Evolutionary conservation across 2,329 filamentous ascomycete species (phyloP).

Genomic region (Corinectria fuckeliana): DNA sequence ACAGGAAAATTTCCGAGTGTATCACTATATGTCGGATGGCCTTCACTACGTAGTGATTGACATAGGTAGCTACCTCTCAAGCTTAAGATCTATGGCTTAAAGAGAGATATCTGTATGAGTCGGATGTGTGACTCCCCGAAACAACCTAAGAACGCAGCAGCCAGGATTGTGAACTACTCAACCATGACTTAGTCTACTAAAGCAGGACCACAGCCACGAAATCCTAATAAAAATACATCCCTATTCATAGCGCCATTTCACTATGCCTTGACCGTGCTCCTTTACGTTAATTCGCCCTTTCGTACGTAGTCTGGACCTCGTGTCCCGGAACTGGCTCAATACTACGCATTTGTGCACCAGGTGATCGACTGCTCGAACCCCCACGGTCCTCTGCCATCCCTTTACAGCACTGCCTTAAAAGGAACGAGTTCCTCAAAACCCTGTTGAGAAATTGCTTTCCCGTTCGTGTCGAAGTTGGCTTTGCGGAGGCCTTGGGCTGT

Average conservation of each 20-base stretch:
- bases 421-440: not conserved
- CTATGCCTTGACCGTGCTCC: not conserved
- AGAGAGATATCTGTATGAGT: not conserved
- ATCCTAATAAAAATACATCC: not conserved
- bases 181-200: not conserved
- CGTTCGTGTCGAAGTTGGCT: not conserved
- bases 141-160: not conserved
- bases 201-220: not conserved
- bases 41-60: too few relatives aligned
- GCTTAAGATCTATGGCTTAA: not conserved
- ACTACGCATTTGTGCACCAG: not conserved
- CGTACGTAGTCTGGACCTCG: not conserved
- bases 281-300: not conserved
- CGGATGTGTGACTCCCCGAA: not conserved
- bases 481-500: not conserved
- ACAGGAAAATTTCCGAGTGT: too few relatives aligned
- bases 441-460: not conserved
- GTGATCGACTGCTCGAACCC: not conserved
- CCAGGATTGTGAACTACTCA: not conserved
- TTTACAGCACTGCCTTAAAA: not conserved
- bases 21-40: too few relatives aligned
- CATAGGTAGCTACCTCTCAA: not conserved
- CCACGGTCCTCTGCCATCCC: not conserved
- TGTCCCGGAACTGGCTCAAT: not conserved
- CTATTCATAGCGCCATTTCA: not conserved